phyloP scores from a whole-genome alignment of 495 filamentous ascomycete species.

The Penicillium lividum region DNA sequence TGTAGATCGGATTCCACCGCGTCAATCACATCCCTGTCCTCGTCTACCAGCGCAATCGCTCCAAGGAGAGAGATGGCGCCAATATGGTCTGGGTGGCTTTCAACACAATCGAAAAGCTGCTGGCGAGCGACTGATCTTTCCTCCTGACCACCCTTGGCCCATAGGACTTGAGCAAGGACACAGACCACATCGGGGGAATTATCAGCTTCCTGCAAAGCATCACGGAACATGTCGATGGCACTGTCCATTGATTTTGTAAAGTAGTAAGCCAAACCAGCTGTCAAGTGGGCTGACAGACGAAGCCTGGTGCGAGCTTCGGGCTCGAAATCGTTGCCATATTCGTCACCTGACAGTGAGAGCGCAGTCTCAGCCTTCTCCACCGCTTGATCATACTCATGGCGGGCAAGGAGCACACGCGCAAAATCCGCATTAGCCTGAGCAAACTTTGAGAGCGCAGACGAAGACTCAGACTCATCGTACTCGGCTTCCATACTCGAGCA shows the following conservation, averaged over 20 bases:
- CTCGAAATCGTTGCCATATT: conserved; percentile 56
- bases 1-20: conserved; percentile 80
- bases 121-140: conserved; percentile 75
- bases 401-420: conserved; percentile 73
- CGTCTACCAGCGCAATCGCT: conserved; percentile 76
- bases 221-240: conserved; percentile 76
- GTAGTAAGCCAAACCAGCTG: conserved; percentile 79
- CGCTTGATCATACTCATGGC: conserved; percentile 61
- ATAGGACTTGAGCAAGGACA: conserved; percentile 84
- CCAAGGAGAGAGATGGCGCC: conserved; percentile 77
- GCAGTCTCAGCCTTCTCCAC: conserved; percentile 72
- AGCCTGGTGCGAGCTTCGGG: conserved; percentile 60
- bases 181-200: conserved; percentile 84
- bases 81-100: conserved; percentile 70
- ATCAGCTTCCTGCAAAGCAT: conserved; percentile 75
- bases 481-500: conserved; percentile 71
- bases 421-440: conserved; percentile 87
- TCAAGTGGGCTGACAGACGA: conserved; percentile 82
- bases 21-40: conserved; percentile 72
- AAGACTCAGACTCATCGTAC: conserved; percentile 80
- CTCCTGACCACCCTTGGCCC: conserved; percentile 80
- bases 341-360: conserved; percentile 64
- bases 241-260: conserved; percentile 60
- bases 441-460: conserved; percentile 68
- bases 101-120: conserved; percentile 76